Conservation (phyloP, 2,329 filamentous ascomycete genomes). For the Fusarium foetens region DNA sequence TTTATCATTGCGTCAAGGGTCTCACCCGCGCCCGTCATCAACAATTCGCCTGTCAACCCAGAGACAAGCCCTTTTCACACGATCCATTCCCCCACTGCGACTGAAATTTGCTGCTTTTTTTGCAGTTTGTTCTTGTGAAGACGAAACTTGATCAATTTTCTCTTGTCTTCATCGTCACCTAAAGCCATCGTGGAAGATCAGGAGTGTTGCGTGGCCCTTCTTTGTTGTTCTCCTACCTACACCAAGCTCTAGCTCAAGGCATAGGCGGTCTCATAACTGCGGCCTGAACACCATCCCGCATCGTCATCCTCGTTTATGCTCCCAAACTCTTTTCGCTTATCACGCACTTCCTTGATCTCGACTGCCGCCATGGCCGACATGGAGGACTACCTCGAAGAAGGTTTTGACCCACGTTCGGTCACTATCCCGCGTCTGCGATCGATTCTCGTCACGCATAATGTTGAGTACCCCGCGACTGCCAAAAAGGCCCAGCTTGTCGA, state of each 20-base stretch:
- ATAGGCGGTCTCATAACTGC: constrained; percentile 26
- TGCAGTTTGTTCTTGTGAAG: not conserved
- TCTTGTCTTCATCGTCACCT: constrained; percentile 6
- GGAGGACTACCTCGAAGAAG: constrained; percentile 87
- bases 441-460: constrained; percentile 88
- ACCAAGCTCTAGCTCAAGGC: constrained; percentile 8
- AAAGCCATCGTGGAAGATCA: not conserved
- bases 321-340: constrained; percentile 9
- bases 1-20: constrained; percentile 49
- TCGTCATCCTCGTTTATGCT: constrained; percentile 21
- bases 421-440: constrained; percentile 90
- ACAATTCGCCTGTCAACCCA: constrained; percentile 37
- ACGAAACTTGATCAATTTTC: not conserved
- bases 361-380: constrained; percentile 67
- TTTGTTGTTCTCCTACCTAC: constrained; percentile 26
- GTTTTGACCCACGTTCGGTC: constrained; percentile 84
- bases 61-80: constrained; percentile 31
- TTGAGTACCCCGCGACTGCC: constrained; percentile 85
- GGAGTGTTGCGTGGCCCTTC: constrained; percentile 11
- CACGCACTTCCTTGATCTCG: constrained; percentile 13
- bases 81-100: constrained; percentile 36
- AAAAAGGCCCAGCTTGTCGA: constrained; percentile 91
- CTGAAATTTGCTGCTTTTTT: constrained; percentile 10
- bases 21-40: constrained; percentile 36
- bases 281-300: constrained; percentile 28